Evolutionary conservation across 2,329 filamentous ascomycete species (phyloP).

Genomic region (Aspergillus fumigatiaffinis): DNA sequence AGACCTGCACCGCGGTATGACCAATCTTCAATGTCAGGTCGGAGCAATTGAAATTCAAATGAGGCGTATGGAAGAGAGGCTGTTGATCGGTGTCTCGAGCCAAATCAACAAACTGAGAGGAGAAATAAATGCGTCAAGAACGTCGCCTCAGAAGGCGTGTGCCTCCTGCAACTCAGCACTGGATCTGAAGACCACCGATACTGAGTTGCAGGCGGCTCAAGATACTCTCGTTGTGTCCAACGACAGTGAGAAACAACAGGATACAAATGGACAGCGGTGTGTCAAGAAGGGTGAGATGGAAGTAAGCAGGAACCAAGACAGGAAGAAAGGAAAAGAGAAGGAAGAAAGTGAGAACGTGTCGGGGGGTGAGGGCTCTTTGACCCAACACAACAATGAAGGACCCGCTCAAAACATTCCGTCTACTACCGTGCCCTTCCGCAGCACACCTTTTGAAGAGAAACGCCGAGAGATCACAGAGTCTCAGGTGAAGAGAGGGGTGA

Average conservation of each 20-base stretch:
- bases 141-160: not conserved
- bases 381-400: constrained; percentile 4
- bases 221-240: not conserved
- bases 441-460: not conserved
- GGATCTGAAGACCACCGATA: not conserved
- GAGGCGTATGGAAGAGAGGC: constrained; percentile 8
- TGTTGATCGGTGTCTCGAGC: constrained; percentile 6
- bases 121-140: constrained; percentile 8
- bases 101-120: constrained; percentile 12
- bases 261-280: not conserved
- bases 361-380: not conserved
- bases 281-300: not conserved
- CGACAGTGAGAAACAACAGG: not conserved
- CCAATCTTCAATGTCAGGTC: constrained; percentile 13
- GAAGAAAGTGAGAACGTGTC: not conserved
- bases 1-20: constrained; percentile 8
- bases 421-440: not conserved
- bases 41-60: constrained; percentile 8
- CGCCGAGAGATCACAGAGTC: not conserved
- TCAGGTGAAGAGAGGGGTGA: not conserved
- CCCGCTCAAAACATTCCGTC: constrained; percentile 1
- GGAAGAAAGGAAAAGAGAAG: not conserved
- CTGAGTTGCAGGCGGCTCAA: constrained; percentile 1
- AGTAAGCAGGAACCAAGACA: not conserved
- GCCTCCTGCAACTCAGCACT: constrained; percentile 1